These are phyloP conservation scores for Cladorrhinum samala DNA, from an alignment of 495 filamentous ascomycete genomes.

Conservation along the genomic window DNA sequence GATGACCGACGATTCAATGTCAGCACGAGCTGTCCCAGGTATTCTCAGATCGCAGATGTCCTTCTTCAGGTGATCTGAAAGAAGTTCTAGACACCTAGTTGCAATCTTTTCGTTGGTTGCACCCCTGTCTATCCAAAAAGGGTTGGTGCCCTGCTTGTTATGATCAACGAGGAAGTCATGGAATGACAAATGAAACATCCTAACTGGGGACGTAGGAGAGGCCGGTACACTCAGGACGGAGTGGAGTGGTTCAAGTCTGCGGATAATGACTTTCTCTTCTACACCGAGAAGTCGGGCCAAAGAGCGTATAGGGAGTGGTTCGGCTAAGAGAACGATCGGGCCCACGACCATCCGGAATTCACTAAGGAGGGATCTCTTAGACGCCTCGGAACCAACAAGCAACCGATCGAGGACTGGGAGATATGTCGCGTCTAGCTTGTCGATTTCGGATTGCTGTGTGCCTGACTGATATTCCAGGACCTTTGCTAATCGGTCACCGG, in stretches of 20 bases:
- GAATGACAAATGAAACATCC: conserved; percentile 46
- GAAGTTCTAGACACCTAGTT: neutral
- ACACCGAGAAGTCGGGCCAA: conserved; percentile 20
- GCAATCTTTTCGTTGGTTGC: neutral
- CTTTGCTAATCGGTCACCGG: neutral
- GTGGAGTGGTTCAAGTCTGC: conserved; percentile 25
- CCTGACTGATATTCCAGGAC: neutral
- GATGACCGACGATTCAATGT: neutral
- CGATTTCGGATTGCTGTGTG: conserved; percentile 15
- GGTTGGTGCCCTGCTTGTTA: neutral
- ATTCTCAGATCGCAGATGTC: neutral
- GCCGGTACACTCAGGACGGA: conserved; percentile 33
- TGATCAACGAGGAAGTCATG: conserved; percentile 45
- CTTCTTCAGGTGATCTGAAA: neutral
- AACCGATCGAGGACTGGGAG: neutral
- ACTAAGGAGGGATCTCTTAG: neutral
- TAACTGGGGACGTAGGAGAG: conserved; percentile 21
- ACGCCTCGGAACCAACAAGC: neutral
- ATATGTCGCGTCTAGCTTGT: conserved; percentile 3
- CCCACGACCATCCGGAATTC: conserved; percentile 16
- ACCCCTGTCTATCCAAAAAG: neutral
- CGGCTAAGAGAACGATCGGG: conserved; percentile 23
- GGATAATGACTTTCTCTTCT: conserved; percentile 2
- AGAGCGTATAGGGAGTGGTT: conserved; percentile 24
- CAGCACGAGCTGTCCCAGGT: neutral